Evolutionary conservation across 1,139 yeast genomes (phyloP).

Genomic region (Lodderomyces metapsilosis): DNA sequence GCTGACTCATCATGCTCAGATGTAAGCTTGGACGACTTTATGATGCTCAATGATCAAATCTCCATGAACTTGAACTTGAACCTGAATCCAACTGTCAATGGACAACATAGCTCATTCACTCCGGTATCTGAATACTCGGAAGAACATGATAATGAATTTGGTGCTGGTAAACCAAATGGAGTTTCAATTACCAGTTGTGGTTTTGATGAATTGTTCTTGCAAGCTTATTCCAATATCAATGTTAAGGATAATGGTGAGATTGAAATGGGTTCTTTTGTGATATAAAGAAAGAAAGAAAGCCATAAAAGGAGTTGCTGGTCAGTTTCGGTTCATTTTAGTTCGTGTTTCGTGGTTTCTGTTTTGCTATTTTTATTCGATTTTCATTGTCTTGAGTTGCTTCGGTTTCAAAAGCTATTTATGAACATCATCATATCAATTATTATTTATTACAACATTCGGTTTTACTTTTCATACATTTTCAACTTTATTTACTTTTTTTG

Average conservation of each 20-base stretch:
- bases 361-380: not conserved
- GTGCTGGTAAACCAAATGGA: constrained; percentile 1
- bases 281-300: not conserved
- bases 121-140: constrained; percentile 27
- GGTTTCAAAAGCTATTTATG: too few relatives aligned
- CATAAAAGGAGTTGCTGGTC: not conserved
- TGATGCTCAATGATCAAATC: constrained; percentile 32
- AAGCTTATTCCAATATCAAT: constrained; percentile 11
- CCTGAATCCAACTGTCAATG: too few relatives aligned
- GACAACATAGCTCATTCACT: constrained; percentile 15
- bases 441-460: too few relatives aligned
- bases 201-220: constrained; percentile 2
- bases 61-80: constrained; percentile 14
- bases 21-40: constrained; percentile 31
- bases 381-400: too few relatives aligned
- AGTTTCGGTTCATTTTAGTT: not conserved
- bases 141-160: constrained; percentile 11
- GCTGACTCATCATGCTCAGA: constrained; percentile 9
- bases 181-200: not conserved
- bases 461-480: too few relatives aligned
- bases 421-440: too few relatives aligned
- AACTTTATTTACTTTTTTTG: too few relatives aligned
- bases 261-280: constrained; percentile 30
- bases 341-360: not conserved
- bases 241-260: constrained; percentile 22